Base-by-base conservation (phyloP, 2,329 filamentous ascomycete species). In the Bisporella sp. region DNA sequence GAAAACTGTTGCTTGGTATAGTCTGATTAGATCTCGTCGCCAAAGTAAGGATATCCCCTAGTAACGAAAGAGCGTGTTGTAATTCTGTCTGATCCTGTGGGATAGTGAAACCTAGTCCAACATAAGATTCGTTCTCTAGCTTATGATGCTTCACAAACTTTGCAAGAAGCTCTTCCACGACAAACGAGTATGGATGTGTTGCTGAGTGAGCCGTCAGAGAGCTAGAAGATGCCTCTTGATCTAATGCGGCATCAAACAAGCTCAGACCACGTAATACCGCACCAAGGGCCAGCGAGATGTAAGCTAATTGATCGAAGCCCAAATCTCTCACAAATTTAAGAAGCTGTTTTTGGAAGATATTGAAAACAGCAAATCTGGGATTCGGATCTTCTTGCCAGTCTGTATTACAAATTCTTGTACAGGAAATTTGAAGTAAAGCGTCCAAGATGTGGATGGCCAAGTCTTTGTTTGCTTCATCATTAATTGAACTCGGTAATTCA, bases 361-460 rank as follows among this genome's bases (percentile, higher is more conserved):
- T 54, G 30, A 62, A 62, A n/a, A 62, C 55, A 28, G 53, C 51
- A 41, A 57, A 53, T 52, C 53, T 57, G 28, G 48, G 53, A 31
- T 49, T 47, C 5, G 48, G 47, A 13, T 47, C 49, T n/a, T 33
- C 41, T 31, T 39, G 41, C 5, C 40, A 32, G 4, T 54, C 50
- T 11, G 30, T 33, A 31, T 45, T 33, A 30, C 60, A 60, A 13
- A 52, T 49, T 32, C 44, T 35, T 7, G 49, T 52, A 45, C 59
- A 62, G 5, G 56, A 50, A 41, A 63, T 58, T 28, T 59, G 41
- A 7, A 57, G 48, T 11, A 64, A 32, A 11, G 54, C 48, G 6
- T 62, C 50, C 3, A 63, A 45, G 30, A 52, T 29, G n/a, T 40
- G 42, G n/a, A 58, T 47, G 5, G 56, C 40, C 7, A 30, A 21